Evolutionary conservation across 2,329 filamentous ascomycete genomes (phyloP), one percentile per base, ranked within the genome.

Genomic region (Chaetomium sp.): DNA sequence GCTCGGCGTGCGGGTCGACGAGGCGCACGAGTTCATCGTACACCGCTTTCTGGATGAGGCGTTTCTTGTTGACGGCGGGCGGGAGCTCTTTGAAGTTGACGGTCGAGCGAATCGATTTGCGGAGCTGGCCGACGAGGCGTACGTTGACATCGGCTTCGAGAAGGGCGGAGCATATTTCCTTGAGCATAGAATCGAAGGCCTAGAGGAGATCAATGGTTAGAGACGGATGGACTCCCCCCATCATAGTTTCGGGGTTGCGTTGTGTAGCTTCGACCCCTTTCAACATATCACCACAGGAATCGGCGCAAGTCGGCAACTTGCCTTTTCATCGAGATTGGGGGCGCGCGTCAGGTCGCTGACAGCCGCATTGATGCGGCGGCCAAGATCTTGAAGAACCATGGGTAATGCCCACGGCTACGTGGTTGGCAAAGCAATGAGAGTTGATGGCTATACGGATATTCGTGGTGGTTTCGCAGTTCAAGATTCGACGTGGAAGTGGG

Each of bases 321-420:
- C 90, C 86, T 97, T 97, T 76, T 99, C 94, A 70, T 97, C 92
- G 65, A 97, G 84, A 69, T 95, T 96, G 62, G 85, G 88, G 56
- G 94, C 90, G 68, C 92, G 82, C 58, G 92, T 96, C 67, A 97
- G 81, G 76, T 96, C 92, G 61, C 86, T 88, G 76, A 99, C 89
- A 67, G 94, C 94, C 79, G 90, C 84, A 76, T 96, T 97, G 74
- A 99, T 97, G 76, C 94, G 94, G 79, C 92, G 91, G 66, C 94
- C 94, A 58, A 99, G 84, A 82, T 99, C 94, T 85, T 96, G 91
- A 70, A 99, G 88, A 81, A 99, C 94, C 94, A 99, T 99, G 70
- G 68, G 55, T 57, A n/a, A 35, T n/a, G 46, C 44, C 43, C 52
- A 49, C 45, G 55, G 58, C 49, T 40, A 34, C 42, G 50, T 56